phyloP scores from a whole-genome alignment of 331 rosid species.

The Dryas integrifolia region DNA sequence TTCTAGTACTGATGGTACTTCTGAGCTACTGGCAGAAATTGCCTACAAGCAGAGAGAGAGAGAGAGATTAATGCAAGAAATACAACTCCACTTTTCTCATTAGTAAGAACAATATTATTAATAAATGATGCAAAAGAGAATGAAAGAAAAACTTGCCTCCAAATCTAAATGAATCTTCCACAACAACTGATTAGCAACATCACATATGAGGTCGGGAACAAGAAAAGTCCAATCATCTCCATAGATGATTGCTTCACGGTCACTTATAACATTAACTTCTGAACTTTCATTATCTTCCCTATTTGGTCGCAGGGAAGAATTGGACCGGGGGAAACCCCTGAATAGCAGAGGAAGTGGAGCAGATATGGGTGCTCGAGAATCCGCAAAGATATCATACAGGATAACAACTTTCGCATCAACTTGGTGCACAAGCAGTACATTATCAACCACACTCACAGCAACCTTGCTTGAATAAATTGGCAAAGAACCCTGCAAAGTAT shows the following conservation, averaged over 20 bases:
- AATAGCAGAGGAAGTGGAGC: slow-evolving; percentile 90
- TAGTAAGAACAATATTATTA: slow-evolving; percentile 8
- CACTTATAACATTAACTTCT: slow-evolving; percentile 42
- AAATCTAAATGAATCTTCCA: slow-evolving; percentile 90
- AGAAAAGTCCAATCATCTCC: slow-evolving; percentile 78
- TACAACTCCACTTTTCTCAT: not conserved
- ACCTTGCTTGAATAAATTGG: slow-evolving; percentile 89
- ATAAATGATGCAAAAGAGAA: slow-evolving; percentile 18
- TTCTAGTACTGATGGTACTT: slow-evolving; percentile 83
- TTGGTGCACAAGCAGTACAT: slow-evolving; percentile 91
- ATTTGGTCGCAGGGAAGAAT: slow-evolving; percentile 49
- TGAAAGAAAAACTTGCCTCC: slow-evolving; percentile 50
- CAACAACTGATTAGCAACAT: slow-evolving; percentile 57
- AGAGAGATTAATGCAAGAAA: slow-evolving; percentile 13
- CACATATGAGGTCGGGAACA: slow-evolving; percentile 80
- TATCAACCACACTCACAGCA: slow-evolving; percentile 89
- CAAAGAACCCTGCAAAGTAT: slow-evolving; percentile 78
- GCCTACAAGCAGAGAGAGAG: slow-evolving; percentile 49
- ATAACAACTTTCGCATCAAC: slow-evolving; percentile 95
- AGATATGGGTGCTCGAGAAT: slow-evolving; percentile 91
- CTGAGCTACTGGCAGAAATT: slow-evolving; percentile 95
- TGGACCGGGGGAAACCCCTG: slow-evolving; percentile 74
- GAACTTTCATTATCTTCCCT: slow-evolving; percentile 56
- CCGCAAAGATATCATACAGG: slow-evolving; percentile 82
- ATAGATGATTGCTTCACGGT: slow-evolving; percentile 56